Evolutionary conservation across 441 rosid genomes (phyloP), one percentile per base, ranked within the genome.

Genomic region (Bocquillonia castaneifolia): DNA sequence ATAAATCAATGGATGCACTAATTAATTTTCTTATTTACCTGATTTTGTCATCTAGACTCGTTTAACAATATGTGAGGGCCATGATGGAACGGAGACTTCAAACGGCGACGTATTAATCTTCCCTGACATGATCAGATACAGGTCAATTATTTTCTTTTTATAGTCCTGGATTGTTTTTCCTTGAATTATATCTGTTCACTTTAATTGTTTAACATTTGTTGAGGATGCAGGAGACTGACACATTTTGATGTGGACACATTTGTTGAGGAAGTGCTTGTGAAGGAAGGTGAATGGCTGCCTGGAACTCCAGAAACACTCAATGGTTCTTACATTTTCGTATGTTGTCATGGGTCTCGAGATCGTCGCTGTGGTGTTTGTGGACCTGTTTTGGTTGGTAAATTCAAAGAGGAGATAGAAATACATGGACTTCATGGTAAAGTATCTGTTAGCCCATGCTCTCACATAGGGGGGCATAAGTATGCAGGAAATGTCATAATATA

Each of bases 191-290:
- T 57, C 59, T 77, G 71, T 62, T 59, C 29, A 40, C 59, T 66
- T 64, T n/a, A 23, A 59, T 71, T 52, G 61, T 67, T 70, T 53
- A 65, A 72, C 69, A 40, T 60, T 68, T 56, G 55, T 39, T 34
- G 67, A 72, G 17, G 50, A 74, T 88, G 89, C 90, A 94, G 99
- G 91, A 90, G 98, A 82, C 80, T 94, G 82, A 94, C 99, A 25
- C 99, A 94, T 84, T 94, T 94, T 75, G 99, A 94, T 72, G 99
- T 94, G 7, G 99, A 94, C 69, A 94, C 98, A 31, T 94, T 94
- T 81, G 97, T 92, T 29, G 99, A 94, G 72, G 99, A 92, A 84
- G 94, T 94, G 53, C 99, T 94, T 55, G 98, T 92, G 68, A 92
- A 94, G 80, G 85, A 92, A 73, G 87, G 92, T 54, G 97, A 87